Evolutionary conservation across 805 yeast species (phyloP), one percentile per base, ranked within the genome.

Genomic region (Torulaspora gathmanii): DNA sequence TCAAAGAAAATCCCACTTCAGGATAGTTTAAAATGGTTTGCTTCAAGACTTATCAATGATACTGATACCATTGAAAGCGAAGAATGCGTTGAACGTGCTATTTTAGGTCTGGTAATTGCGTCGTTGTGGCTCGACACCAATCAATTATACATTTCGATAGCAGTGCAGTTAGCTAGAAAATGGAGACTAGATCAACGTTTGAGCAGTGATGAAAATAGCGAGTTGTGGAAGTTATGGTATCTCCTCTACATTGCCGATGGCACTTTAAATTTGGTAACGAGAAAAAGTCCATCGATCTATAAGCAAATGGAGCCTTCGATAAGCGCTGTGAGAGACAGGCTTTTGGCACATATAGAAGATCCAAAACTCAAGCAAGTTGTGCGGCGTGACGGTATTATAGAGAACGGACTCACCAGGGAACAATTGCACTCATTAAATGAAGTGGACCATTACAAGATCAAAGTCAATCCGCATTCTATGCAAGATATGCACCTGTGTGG

Each of bases 61-160:
- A 54, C 61, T 40, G 69, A 69, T 2, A 70, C 70, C 13, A 33
- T 28, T 13, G 59, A 60, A 4, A 68, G 64, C 25, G 80, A 75
- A 49, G 49, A 60, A 1, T 80, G 78, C 41, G 77, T 78, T 1
- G 78, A 77, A 57, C 75, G 80, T 56, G 77, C 81, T 0, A 77
- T 81, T n/a, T 67, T 81, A 16, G 85, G 83, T 0, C 66, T 82
- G 30, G 74, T 82, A 33, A 72, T 82, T 20, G 80, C 84, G 51
- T 82, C 85, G 37, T 79, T 82, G 55, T 82, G 87, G 87, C 70
- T 82, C 37, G 75, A 82, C 16, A 74, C 81, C 49, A 73, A 78
- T 13, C 84, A 79, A 55, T 72, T 79, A 75, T 79, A 80, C 54
- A 78, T 84, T 1, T 83, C 86, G 0, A 57, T 82, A 37, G 87